Evolutionary conservation across 2,329 filamentous ascomycete species (phyloP).

Genomic region (Fusarium xylarioides): DNA sequence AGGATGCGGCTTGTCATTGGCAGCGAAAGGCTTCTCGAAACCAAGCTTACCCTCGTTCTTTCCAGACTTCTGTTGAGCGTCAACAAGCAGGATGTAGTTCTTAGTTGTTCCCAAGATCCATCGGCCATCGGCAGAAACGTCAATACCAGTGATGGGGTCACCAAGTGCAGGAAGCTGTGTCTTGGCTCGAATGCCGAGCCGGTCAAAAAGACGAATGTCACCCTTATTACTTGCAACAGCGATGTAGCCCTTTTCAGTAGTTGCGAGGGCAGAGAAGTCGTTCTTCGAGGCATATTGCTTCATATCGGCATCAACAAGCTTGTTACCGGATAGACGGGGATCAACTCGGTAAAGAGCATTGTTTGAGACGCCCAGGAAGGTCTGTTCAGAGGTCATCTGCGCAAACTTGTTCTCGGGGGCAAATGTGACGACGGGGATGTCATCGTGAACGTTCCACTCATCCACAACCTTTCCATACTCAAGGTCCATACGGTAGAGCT

Average conservation of each 20-base stretch:
- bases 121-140: constrained; percentile 93
- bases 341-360: constrained; percentile 96
- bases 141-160: constrained; percentile 92
- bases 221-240: constrained; percentile 98
- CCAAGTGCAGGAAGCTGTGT: constrained; percentile 95
- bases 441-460: constrained; percentile 98
- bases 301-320: constrained; percentile 90
- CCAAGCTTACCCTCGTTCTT: constrained; percentile 99
- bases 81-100: constrained; percentile 93
- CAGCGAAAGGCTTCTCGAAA: constrained; percentile 92
- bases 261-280: constrained; percentile 92
- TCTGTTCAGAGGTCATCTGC: constrained; percentile 95
- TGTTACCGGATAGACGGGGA: constrained; percentile 87
- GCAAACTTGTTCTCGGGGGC: constrained; percentile 97
- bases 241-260: constrained; percentile 95
- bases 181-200: constrained; percentile 96
- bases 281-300: constrained; percentile 99
- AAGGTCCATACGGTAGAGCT: constrained; percentile 95
- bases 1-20: constrained; percentile 92
- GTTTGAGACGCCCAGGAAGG: constrained; percentile 90
- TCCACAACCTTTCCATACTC: constrained; percentile 98
- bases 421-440: constrained; percentile 92
- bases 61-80: constrained; percentile 87
- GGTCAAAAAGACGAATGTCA: constrained; percentile 95
- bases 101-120: constrained; percentile 95